phyloP scores from a whole-genome alignment of 495 filamentous ascomycete species.

The Jackrogersella minutella region DNA sequence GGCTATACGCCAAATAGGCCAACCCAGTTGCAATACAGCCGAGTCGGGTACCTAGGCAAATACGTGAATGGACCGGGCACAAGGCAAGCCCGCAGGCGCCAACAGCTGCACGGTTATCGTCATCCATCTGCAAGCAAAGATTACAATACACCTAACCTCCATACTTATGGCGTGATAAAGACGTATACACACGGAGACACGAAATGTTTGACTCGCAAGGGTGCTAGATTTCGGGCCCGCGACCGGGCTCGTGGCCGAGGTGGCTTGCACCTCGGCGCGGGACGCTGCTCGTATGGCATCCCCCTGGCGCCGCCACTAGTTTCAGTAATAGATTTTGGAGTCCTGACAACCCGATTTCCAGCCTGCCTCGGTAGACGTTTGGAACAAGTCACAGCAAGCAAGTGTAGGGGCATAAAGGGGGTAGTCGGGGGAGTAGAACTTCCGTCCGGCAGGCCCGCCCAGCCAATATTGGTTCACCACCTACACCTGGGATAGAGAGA shows the following conservation, averaged over 20 bases:
- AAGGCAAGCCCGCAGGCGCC: slow-evolving; percentile 23
- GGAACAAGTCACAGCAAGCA: slow-evolving; percentile 8
- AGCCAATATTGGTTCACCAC: slow-evolving; percentile 3
- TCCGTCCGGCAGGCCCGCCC: slow-evolving; percentile 26
- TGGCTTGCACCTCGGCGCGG: slow-evolving; percentile 36
- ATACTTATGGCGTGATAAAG: slow-evolving; percentile 33
- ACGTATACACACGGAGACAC: slow-evolving; percentile 17
- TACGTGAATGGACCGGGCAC: slow-evolving; percentile 37
- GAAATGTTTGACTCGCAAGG: slow-evolving; percentile 3
- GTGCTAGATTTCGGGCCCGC: slow-evolving; percentile 28
- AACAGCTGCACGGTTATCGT: slow-evolving; percentile 43
- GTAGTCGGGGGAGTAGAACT: slow-evolving; percentile 10
- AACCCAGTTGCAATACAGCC: slow-evolving; percentile 40
- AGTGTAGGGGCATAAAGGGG: not conserved
- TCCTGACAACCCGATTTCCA: slow-evolving; percentile 12
- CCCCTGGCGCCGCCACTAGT: slow-evolving; percentile 40
- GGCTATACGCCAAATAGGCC: slow-evolving; percentile 35
- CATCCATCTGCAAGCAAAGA: slow-evolving; percentile 33
- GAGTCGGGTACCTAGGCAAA: slow-evolving; percentile 40
- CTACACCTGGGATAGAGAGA: slow-evolving; percentile 2
- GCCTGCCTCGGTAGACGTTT: slow-evolving; percentile 18
- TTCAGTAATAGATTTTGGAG: slow-evolving; percentile 25
- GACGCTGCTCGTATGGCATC: slow-evolving; percentile 33
- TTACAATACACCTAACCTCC: slow-evolving; percentile 9
- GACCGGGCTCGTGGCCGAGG: slow-evolving; percentile 36